These are phyloP conservation scores for Coniella vitis DNA, from an alignment of 2,329 filamentous ascomycete genomes.

Conservation along the genomic window DNA sequence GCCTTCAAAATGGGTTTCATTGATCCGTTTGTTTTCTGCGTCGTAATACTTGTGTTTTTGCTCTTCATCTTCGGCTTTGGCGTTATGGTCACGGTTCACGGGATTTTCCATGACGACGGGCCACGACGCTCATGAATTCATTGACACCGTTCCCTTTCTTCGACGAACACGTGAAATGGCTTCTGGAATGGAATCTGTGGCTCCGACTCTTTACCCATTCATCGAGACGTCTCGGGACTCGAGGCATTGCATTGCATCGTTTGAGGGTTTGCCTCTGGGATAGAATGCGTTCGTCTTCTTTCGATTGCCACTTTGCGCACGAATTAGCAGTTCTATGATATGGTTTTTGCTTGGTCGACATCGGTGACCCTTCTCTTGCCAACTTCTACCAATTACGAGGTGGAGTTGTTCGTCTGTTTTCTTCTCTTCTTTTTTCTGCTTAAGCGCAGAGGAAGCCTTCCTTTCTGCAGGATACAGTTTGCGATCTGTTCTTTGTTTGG, in stretches of 20 bases:
- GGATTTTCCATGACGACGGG: conserved; percentile 13
- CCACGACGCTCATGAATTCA: conserved; percentile 15
- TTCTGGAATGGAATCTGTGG: conserved; percentile 3
- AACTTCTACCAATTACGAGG: neutral
- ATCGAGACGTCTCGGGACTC: neutral
- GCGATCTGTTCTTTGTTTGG: neutral
- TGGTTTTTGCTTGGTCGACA: neutral
- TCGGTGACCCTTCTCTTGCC: neutral
- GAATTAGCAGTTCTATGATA: neutral
- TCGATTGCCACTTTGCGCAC: conserved; percentile 1
- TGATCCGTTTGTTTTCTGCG: neutral
- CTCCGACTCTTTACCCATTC: neutral
- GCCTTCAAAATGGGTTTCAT: conserved; percentile 10
- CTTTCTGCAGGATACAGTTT: neutral
- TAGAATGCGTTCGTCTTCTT: conserved; percentile 2
- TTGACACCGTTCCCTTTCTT: conserved; percentile 10
- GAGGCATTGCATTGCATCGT: conserved; percentile 5
- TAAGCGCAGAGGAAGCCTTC: neutral
- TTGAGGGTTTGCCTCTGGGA: conserved; percentile 1
- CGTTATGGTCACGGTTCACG: conserved; percentile 5
- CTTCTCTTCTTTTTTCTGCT: conserved; percentile 1
- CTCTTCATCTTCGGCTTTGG: conserved; percentile 4
- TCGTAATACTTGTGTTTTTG: neutral
- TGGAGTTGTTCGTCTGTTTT: neutral
- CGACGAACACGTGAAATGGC: conserved; percentile 1